Evolutionary conservation across 73 alveolate species (phyloP).

Genomic region (Uronychia setigera): DNA sequence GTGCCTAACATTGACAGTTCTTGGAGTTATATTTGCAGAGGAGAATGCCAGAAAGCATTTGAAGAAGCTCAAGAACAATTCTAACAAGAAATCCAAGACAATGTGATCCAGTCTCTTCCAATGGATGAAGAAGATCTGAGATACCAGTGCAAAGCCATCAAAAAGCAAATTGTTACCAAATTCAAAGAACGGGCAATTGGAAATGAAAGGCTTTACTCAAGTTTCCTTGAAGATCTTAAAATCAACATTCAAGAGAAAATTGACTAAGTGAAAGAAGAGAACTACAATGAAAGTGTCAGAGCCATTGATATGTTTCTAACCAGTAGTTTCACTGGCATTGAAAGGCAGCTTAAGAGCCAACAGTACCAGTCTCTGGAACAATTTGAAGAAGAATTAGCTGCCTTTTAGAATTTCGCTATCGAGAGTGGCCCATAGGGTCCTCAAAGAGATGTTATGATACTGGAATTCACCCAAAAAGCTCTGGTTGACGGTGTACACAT

Average conservation of each 20-base stretch:
- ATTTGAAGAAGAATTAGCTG: constrained; percentile 66
- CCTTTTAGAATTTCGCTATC: constrained; percentile 63
- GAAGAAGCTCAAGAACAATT: constrained; percentile 50
- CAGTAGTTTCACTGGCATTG: constrained; percentile 70
- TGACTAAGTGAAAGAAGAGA: constrained; percentile 44
- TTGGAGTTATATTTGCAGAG: constrained; percentile 78
- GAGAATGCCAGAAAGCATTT: constrained; percentile 66
- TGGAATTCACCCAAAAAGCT: constrained; percentile 66
- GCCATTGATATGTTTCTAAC: constrained; percentile 62
- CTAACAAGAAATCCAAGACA: constrained; percentile 38
- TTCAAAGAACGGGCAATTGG: constrained; percentile 69
- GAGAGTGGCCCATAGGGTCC: constrained; percentile 72
- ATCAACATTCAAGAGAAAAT: constrained; percentile 57
- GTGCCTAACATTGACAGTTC: constrained; percentile 84
- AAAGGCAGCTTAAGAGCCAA: constrained; percentile 56
- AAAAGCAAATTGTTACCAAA: constrained; percentile 54
- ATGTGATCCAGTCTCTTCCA: constrained; percentile 13
- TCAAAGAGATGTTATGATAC: constrained; percentile 57
- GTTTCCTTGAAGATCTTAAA: constrained; percentile 46
- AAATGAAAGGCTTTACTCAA: constrained; percentile 37
- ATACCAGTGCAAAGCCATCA: constrained; percentile 52
- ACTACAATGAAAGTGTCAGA: constrained; percentile 70
- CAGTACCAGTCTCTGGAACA: constrained; percentile 69
- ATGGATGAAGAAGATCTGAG: constrained; percentile 59
- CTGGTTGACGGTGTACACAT: constrained; percentile 62